A percentile compares a stretch with the other conserved stretches of the same genome.
Evolutionary conservation across 1,139 yeast species (phyloP).

Genomic region (Hyphopichia fennica): DNA sequence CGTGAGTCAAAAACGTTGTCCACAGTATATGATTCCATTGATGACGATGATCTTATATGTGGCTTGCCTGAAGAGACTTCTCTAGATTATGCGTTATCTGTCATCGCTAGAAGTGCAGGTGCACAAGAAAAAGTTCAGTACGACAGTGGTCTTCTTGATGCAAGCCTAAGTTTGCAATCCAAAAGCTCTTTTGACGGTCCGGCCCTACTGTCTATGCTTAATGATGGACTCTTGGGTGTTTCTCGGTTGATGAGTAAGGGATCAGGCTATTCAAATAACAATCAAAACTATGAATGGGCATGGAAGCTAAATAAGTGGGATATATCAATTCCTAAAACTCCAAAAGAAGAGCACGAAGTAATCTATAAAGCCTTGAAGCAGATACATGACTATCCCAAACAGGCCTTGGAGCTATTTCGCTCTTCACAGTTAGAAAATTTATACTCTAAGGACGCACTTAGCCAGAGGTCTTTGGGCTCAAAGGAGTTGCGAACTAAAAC

Average conservation of each 20-base stretch:
- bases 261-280: background rate
- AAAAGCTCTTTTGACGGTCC: slow-evolving; percentile 9
- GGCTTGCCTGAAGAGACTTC: slow-evolving; percentile 65
- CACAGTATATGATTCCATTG: slow-evolving; percentile 47
- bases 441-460: slow-evolving; percentile 10
- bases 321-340: slow-evolving; percentile 42
- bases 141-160: slow-evolving; percentile 58
- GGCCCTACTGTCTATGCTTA: slow-evolving; percentile 38
- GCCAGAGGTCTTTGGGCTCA: slow-evolving; percentile 9
- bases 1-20: slow-evolving; percentile 22
- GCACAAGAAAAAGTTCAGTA: slow-evolving; percentile 47
- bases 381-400: slow-evolving; percentile 30
- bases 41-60: slow-evolving; percentile 59
- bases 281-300: slow-evolving; percentile 43
- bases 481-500: slow-evolving; percentile 15
- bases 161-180: slow-evolving; percentile 23
- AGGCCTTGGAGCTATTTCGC: slow-evolving; percentile 14
- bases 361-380: slow-evolving; percentile 50
- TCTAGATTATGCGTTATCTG: slow-evolving; percentile 48
- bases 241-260: slow-evolving; percentile 35
- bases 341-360: slow-evolving; percentile 37
- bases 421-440: slow-evolving; percentile 19
- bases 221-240: slow-evolving; percentile 50
- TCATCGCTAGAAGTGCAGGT: slow-evolving; percentile 35
- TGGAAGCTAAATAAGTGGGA: slow-evolving; percentile 81